Evolutionary conservation across 163 green algal genomes (phyloP), one percentile per base, ranked within the genome.

Genomic region (Scenedesmus sp.): DNA sequence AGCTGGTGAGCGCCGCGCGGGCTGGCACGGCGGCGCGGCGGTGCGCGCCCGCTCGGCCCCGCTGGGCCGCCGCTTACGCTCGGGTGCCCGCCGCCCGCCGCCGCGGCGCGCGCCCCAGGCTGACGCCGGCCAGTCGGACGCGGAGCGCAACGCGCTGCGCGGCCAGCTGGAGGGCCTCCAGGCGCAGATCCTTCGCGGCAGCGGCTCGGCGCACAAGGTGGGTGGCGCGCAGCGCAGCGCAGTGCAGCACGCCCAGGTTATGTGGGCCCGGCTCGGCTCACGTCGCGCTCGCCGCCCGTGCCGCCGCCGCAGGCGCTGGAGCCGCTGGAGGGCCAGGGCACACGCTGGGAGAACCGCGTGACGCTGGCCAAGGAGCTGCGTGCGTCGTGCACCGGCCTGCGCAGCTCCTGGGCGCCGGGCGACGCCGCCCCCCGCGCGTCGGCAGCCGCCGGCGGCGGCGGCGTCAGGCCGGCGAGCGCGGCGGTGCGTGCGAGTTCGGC

Each of bases 161-260:
- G 63, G 74, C 22, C 75, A 82, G 44, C 73, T 92, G 33, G 47
- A 70, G 36, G 84, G 86, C 33, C 66, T 92, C 50, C 85, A 92
- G 79, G 65, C 71, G 18, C 83, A 89, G 15, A 85, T 92, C 17
- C 72, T 92, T 58, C 75, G 76, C 11, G 84, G 63, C 26, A 63
- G 77, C 50, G 39, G 47, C 9, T 17, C 28, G 4, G 20, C 78
- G 24, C 62, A 66, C 11, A 78, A 78, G 76, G 63, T 78, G 48
- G n/a, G 42, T 11, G n/a, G n/a, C n/a, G n/a, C n/a, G n/a, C n/a
- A n/a, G n/a, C n/a, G 17, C 58, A 36, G 29, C 15, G 58, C 15
- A 67, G 29, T 47, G 39, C 39, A 47, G 39, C 39, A 47, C n/a
- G n/a, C n/a, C n/a, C n/a, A n/a, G n/a, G n/a, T n/a, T n/a, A n/a